Conservation (phyloP, 306 rosid species). For the Crotalaria pallida region DNA sequence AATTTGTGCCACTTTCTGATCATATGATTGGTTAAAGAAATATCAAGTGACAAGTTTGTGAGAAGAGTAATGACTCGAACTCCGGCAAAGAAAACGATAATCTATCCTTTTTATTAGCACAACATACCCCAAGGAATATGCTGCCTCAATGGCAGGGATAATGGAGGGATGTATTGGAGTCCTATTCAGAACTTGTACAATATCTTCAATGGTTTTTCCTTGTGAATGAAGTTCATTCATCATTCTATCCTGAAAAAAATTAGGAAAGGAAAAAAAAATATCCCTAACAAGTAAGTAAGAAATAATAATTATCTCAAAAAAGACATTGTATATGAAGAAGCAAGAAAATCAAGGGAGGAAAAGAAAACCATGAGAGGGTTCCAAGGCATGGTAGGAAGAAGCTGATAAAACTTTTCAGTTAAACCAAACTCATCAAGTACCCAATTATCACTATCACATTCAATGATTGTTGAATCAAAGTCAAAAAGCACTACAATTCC, state of each 20-base stretch:
- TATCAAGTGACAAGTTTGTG: no score
- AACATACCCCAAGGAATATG: conserved; percentile 56
- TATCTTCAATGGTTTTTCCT: conserved; percentile 47
- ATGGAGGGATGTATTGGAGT: conserved; percentile 47
- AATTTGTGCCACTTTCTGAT: no score
- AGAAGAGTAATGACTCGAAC: no score
- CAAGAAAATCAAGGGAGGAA: background rate
- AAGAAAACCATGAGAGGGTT: conserved; percentile 58
- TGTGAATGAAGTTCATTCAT: conserved; percentile 50
- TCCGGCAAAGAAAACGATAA: no score
- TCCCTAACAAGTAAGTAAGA: background rate
- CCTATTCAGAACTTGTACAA: conserved; percentile 36
- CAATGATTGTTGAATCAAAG: conserved; percentile 62
- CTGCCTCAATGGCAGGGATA: conserved; percentile 49
- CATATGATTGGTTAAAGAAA: no score
- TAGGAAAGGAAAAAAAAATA: background rate
- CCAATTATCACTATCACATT: conserved; percentile 70
- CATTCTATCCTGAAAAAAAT: conserved; percentile 37
- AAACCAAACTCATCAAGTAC: conserved; percentile 46
- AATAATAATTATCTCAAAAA: background rate
- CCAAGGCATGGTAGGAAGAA: conserved; percentile 46
- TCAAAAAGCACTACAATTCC: conserved; percentile 49
- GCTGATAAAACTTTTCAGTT: conserved; percentile 44
- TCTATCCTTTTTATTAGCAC: no score
- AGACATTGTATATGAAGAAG: background rate